Evolutionary conservation across 768 basidiomycete genomes (phyloP).

Genomic region (Hygrocybe coccinea): DNA sequence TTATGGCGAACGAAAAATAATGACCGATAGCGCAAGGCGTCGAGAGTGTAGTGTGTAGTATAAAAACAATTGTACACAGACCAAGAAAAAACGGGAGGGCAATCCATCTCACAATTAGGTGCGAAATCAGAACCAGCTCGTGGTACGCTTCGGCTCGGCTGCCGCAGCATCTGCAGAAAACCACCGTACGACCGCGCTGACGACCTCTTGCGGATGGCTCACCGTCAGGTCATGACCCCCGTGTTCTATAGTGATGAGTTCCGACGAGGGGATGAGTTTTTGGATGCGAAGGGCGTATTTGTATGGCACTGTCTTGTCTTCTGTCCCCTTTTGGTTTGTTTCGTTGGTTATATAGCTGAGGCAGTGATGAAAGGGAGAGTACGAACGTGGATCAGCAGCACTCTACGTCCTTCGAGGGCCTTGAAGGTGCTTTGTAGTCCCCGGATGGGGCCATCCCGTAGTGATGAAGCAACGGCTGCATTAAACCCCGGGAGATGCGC

Average conservation of each 20-base stretch:
- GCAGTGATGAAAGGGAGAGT: conserved; percentile 4
- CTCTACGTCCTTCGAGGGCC: conserved; percentile 43
- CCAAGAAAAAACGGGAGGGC: neutral
- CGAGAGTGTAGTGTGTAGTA: neutral
- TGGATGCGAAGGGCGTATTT: conserved; percentile 49
- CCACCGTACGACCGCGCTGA: conserved; percentile 24
- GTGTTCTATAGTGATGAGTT: conserved; percentile 45
- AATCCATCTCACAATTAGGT: neutral
- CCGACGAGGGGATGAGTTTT: conserved; percentile 40
- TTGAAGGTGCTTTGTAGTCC: conserved; percentile 54
- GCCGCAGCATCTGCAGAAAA: neutral
- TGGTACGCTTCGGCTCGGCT: neutral
- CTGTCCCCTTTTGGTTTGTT: conserved; percentile 49
- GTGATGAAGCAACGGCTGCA: conserved; percentile 67
- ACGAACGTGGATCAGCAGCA: conserved; percentile 64
- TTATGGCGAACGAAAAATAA: neutral
- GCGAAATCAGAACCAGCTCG: neutral
- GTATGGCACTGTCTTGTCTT: conserved; percentile 51
- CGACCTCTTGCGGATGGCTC: conserved; percentile 37
- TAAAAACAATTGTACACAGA: neutral
- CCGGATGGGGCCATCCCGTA: conserved; percentile 68
- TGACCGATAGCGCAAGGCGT: neutral
- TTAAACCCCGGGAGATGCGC: conserved; percentile 74
- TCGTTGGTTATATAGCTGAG: neutral
- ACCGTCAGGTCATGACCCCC: conserved; percentile 52